Evolutionary conservation across 164 flowering plant genomes (phyloP).

Genomic region (Nymphaea colorata): DNA sequence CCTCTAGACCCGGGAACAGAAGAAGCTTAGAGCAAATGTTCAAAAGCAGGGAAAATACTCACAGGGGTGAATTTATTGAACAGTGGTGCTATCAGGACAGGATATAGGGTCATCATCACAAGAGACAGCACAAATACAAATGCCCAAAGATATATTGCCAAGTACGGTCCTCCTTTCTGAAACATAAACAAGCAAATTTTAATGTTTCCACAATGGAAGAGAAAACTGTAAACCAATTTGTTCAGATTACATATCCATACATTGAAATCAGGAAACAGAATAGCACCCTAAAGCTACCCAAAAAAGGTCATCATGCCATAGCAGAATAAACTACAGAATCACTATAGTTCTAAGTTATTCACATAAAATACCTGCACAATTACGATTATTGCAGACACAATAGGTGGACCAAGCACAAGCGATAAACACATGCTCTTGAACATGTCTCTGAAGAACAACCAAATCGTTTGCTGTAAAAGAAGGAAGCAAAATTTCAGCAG

Average conservation of each 20-base stretch:
- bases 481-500: conserved; percentile 1
- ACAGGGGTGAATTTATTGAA: conserved; percentile 97
- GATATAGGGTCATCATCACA: conserved; percentile 93
- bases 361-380: conserved; percentile 65
- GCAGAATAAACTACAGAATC: not conserved
- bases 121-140: conserved; percentile 83
- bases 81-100: conserved; percentile 90
- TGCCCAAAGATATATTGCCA: conserved; percentile 94
- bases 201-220: not conserved
- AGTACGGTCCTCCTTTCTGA: conserved; percentile 98
- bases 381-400: conserved; percentile 80
- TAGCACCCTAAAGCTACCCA: not conserved
- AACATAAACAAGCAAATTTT: conserved; percentile 4
- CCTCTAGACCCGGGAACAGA: not conserved
- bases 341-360: not conserved
- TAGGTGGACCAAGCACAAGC: conserved; percentile 70
- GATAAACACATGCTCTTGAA: conserved; percentile 62
- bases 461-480: conserved; percentile 77
- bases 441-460: conserved; percentile 85
- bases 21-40: not conserved
- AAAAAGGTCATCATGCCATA: not conserved
- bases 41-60: conserved; percentile 19
- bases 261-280: no score
- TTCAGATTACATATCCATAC: not conserved
- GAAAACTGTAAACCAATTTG: not conserved